Conservation (phyloP, 371 early-diverging fungal genomes). For the Chytridiales sp. region DNA sequence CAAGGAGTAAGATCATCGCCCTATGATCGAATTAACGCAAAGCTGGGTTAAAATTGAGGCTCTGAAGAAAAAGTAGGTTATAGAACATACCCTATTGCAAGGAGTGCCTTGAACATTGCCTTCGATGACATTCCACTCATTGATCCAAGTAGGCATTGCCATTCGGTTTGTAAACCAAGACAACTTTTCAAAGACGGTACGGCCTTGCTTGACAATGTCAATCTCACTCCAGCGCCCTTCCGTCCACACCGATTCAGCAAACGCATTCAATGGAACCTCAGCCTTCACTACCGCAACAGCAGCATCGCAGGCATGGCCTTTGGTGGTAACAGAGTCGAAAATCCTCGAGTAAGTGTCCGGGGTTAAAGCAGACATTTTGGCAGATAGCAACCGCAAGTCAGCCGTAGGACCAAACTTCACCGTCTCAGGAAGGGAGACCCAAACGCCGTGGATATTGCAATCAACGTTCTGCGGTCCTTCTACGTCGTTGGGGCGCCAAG, state of each 20-base stretch:
- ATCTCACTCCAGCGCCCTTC: conserved; percentile 26
- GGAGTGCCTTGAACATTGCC: not conserved
- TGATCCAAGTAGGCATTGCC: conserved; percentile 16
- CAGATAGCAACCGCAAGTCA: no score
- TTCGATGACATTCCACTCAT: conserved; percentile 33
- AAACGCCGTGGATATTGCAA: conserved; percentile 15
- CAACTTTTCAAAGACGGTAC: conserved; percentile 30
- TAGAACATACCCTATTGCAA: not conserved
- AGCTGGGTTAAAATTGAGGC: not conserved
- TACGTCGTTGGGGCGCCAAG: conserved; percentile 30
- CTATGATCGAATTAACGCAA: conserved; percentile 1
- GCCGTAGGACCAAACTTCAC: no score
- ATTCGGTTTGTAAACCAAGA: conserved; percentile 41
- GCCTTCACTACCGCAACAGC: conserved; percentile 25
- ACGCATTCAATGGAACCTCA: conserved; percentile 13
- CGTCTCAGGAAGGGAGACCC: not conserved
- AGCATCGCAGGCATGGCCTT: conserved; percentile 9
- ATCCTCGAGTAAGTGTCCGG: not conserved
- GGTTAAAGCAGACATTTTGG: not conserved
- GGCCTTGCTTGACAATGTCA: conserved; percentile 28
- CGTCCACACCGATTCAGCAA: conserved; percentile 26
- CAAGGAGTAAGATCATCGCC: conserved; percentile 19
- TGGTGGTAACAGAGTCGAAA: conserved; percentile 4
- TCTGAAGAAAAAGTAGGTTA: not conserved
- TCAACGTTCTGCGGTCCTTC: conserved; percentile 24